Percentiles rank a stretch among this genome's conserved stretches.
These are phyloP conservation scores for Oryza glumipatula DNA, from an alignment of 176 grass and related monocot genomes.

Conservation along the genomic window DNA sequence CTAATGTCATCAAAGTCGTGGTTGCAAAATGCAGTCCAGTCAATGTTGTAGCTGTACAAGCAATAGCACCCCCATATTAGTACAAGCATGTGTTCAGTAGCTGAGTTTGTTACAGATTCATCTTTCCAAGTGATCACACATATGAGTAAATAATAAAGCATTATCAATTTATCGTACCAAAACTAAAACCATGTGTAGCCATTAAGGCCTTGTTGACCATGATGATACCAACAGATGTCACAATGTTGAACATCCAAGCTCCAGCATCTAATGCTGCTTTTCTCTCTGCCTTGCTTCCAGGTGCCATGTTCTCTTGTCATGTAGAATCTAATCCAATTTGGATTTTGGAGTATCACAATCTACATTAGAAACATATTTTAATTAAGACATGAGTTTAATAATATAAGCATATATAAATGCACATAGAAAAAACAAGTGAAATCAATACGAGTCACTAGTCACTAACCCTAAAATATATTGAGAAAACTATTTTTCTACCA, in stretches of 20 bases:
- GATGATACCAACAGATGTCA: conserved; percentile 33
- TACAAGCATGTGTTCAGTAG: not conserved
- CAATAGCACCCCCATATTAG: not conserved
- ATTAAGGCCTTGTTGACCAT: conserved; percentile 22
- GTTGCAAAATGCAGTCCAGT: conserved; percentile 8
- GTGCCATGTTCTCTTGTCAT: conserved; percentile 12
- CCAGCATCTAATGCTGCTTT: conserved; percentile 11
- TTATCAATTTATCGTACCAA: not conserved
- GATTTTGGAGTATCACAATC: not conserved
- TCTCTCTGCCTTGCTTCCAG: conserved; percentile 5
- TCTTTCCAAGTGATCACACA: not conserved
- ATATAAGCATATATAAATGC: not conserved
- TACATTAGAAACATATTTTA: not conserved
- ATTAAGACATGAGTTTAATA: not conserved
- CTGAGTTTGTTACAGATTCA: not conserved
- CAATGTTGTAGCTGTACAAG: not conserved
- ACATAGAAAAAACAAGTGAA: not conserved
- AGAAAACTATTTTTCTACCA: not conserved
- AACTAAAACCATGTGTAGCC: conserved; percentile 39
- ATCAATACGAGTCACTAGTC: not conserved
- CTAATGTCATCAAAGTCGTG: not conserved
- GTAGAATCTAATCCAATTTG: conserved; percentile 6
- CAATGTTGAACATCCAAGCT: conserved; percentile 32
- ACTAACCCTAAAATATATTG: not conserved
- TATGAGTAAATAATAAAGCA: not conserved